phyloP scores from a whole-genome alignment of 176 grass and related monocot genomes.

The Oryza coarctata region DNA sequence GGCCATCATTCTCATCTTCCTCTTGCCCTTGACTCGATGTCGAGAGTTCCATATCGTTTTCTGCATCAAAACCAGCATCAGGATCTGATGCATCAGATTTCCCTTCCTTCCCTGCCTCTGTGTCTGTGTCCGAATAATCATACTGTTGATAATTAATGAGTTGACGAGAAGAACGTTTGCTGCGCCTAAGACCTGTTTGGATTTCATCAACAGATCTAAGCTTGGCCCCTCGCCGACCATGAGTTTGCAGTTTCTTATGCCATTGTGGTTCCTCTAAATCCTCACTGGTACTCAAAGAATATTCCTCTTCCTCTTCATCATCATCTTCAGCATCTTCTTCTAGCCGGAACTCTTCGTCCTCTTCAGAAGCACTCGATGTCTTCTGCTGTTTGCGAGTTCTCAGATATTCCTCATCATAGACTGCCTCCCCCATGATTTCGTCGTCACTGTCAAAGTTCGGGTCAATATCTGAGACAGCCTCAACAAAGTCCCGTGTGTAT shows the following conservation, averaged over 20 bases:
- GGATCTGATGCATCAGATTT: constrained; percentile 78
- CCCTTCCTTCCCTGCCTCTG: constrained; percentile 51
- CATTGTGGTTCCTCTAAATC: constrained; percentile 60
- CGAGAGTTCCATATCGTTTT: constrained; percentile 71
- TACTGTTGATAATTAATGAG: constrained; percentile 84
- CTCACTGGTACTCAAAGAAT: constrained; percentile 79
- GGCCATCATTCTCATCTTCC: constrained; percentile 66
- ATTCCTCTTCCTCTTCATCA: constrained; percentile 90
- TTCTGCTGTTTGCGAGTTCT: constrained; percentile 81
- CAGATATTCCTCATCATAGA: constrained; percentile 95
- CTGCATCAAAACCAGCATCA: constrained; percentile 57
- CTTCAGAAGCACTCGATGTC: constrained; percentile 79
- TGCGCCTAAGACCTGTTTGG: constrained; percentile 82
- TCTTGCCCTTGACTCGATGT: constrained; percentile 74
- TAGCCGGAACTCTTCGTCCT: constrained; percentile 86
- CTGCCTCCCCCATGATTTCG: constrained; percentile 98
- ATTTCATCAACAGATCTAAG: constrained; percentile 80
- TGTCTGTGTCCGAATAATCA: constrained; percentile 80
- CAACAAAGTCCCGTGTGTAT: constrained; percentile 88
- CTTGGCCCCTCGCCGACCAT: constrained; percentile 60
- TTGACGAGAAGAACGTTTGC: constrained; percentile 76
- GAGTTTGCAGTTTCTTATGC: constrained; percentile 54
- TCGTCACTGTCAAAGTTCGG: constrained; percentile 74
- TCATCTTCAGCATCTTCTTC: constrained; percentile 83
- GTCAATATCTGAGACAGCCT: constrained; percentile 71